Evolutionary conservation across 371 early-diverging fungal genomes (phyloP), one percentile per base, ranked within the genome.

Genomic region (Capillidium rhysosporum): DNA sequence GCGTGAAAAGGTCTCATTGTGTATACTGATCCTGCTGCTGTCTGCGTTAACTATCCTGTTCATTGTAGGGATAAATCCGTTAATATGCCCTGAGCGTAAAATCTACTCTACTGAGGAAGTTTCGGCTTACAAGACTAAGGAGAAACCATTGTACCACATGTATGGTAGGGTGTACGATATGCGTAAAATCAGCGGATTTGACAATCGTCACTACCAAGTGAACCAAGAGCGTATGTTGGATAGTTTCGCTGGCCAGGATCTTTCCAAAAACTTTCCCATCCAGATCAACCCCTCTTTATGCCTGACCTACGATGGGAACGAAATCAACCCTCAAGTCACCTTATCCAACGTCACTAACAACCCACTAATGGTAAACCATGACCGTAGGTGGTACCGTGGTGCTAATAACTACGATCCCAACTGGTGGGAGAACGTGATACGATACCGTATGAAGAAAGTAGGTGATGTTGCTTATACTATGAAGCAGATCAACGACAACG

Each of bases 1-100:
- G 89, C 66, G 89, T 16, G 92, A 91, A 66, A 91, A 91, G 57
- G 73, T 88, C 0, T 81, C 89, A 0, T 61, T 91, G 16, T 86
- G 85, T 65, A 62, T 79, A 23, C 60, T 86, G 53, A 84, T 86
- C 41, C 66, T 76, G 58, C 56, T 68, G n/a, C 61, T 72, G 45
- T 77, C 72, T 0, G 71, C 64, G 0, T 48, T 61, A 14, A 67
- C 71, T 40, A 67, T 76, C 18, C 76, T 79, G 44, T 65, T 75
- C 41, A 79, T 75, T 53, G 69, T 72, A 21, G 78, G 75, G 0
- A 59, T 80, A 9, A 67, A 69, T 0, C 60, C 61, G 23, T 44
- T 77, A 12, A 61, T 77, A 28, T 82, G 82, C 51, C 77, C 77
- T 14, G 72, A 80, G 51, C 67, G 82, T 39, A 79, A 86, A 1